These are phyloP conservation scores for Macaranga tanarius DNA, from an alignment of 441 rosid genomes.

Conservation along the genomic window DNA sequence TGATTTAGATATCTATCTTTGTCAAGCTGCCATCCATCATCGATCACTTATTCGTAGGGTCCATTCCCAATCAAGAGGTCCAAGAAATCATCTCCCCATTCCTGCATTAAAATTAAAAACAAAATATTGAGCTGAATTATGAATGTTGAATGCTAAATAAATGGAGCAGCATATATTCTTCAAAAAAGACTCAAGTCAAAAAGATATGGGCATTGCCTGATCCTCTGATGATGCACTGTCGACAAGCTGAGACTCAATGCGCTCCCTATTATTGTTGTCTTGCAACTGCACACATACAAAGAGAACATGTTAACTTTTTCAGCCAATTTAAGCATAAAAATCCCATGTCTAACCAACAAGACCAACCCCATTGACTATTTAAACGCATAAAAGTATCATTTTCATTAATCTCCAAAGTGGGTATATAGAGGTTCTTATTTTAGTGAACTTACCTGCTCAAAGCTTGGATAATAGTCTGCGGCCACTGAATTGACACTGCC, in stretches of 20 bases:
- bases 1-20: background rate
- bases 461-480: constrained; percentile 18
- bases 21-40: background rate
- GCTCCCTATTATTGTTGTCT: background rate
- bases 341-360: too few relatives aligned
- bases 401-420: too few relatives aligned
- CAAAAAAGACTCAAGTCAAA: too few relatives aligned
- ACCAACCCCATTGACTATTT: too few relatives aligned
- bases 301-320: too few relatives aligned
- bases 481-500: constrained; percentile 3
- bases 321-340: too few relatives aligned
- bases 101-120: constrained; percentile 30
- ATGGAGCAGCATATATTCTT: too few relatives aligned
- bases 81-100: constrained; percentile 41
- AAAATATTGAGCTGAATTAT: background rate
- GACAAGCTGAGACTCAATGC: constrained; percentile 1
- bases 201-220: constrained; percentile 21
- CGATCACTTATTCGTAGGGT: background rate
- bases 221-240: constrained; percentile 5
- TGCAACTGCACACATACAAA: constrained; percentile 27
- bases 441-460: constrained; percentile 30
- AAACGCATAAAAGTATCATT: too few relatives aligned
- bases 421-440: background rate
- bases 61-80: constrained; percentile 34
- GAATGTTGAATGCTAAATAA: too few relatives aligned